Percentiles rank a stretch among this genome's conserved stretches.
phyloP scores from a whole-genome alignment of 108 stramenopile genomes.

The Cyclotella kingstonii region DNA sequence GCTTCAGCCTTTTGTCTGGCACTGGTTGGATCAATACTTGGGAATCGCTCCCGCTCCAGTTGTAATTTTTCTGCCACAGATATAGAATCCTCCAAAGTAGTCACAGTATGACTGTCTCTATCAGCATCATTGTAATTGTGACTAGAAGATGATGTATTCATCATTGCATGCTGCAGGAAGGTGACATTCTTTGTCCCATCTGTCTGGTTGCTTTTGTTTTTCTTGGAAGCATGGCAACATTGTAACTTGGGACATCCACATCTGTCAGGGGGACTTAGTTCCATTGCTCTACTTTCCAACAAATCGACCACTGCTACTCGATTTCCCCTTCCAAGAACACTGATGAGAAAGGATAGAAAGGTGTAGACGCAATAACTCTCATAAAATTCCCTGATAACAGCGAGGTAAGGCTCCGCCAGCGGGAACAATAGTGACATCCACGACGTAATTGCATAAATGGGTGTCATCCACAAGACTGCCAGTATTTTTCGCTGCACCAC shows the following conservation, averaged over 20 bases:
- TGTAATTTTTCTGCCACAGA: not conserved
- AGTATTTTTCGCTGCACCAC: constrained; percentile 82
- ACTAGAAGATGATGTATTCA: not conserved
- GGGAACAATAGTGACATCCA: constrained; percentile 71
- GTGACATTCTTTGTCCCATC: not conserved
- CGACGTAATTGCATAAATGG: constrained; percentile 77
- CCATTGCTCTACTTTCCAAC: constrained; percentile 26
- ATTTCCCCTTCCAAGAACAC: constrained; percentile 51
- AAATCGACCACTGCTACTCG: constrained; percentile 32
- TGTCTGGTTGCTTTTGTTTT: not conserved
- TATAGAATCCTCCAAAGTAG: not conserved
- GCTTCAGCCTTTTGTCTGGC: constrained; percentile 56
- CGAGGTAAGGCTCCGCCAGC: constrained; percentile 56
- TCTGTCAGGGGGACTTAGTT: constrained; percentile 37
- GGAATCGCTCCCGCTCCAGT: not conserved
- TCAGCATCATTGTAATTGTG: not conserved
- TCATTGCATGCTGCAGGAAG: not conserved
- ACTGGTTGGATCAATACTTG: constrained; percentile 35
- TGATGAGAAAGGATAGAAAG: constrained; percentile 48
- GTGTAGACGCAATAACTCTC: constrained; percentile 58
- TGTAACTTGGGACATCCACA: constrained; percentile 5
- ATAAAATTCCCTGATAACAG: constrained; percentile 78
- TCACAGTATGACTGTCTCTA: not conserved
- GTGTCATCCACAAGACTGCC: constrained; percentile 90
- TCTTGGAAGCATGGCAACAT: constrained; percentile 13